Conservation (phyloP, 2,329 filamentous ascomycete species). For the Lasiodiplodia theobromae region DNA sequence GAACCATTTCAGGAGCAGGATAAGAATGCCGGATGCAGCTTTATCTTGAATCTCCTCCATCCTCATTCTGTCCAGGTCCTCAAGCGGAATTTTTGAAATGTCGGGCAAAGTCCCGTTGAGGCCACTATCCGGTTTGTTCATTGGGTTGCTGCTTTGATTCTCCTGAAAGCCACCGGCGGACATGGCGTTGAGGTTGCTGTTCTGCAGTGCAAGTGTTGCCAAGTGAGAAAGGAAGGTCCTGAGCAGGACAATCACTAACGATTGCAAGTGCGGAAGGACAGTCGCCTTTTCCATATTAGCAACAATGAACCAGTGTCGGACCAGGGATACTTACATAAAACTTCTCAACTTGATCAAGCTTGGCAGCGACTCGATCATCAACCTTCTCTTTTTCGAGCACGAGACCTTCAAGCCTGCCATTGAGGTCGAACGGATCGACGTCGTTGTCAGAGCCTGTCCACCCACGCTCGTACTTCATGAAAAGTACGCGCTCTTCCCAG, state of each 20-base stretch:
- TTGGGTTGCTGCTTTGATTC: slow-evolving; percentile 47
- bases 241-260: slow-evolving; percentile 88
- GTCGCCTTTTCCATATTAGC: slow-evolving; percentile 61
- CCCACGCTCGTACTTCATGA: slow-evolving; percentile 89
- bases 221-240: slow-evolving; percentile 89
- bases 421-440: slow-evolving; percentile 52
- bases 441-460: slow-evolving; percentile 68
- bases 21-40: slow-evolving; percentile 85
- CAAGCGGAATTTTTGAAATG: slow-evolving; percentile 50
- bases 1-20: slow-evolving; percentile 95
- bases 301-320: not conserved
- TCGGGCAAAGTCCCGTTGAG: slow-evolving; percentile 39
- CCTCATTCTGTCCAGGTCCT: slow-evolving; percentile 82
- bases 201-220: slow-evolving; percentile 76
- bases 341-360: slow-evolving; percentile 73
- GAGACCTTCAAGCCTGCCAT: slow-evolving; percentile 9
- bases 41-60: slow-evolving; percentile 88
- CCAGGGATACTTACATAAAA: slow-evolving; percentile 76
- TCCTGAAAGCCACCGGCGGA: slow-evolving; percentile 44
- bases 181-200: slow-evolving; percentile 51
- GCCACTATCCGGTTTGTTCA: slow-evolving; percentile 40
- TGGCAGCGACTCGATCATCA: slow-evolving; percentile 51
- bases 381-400: slow-evolving; percentile 51
- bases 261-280: slow-evolving; percentile 86
- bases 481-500: slow-evolving; percentile 92